phyloP scores from a whole-genome alignment of 208 protist genomes.

The Leishmania guyanensis region DNA sequence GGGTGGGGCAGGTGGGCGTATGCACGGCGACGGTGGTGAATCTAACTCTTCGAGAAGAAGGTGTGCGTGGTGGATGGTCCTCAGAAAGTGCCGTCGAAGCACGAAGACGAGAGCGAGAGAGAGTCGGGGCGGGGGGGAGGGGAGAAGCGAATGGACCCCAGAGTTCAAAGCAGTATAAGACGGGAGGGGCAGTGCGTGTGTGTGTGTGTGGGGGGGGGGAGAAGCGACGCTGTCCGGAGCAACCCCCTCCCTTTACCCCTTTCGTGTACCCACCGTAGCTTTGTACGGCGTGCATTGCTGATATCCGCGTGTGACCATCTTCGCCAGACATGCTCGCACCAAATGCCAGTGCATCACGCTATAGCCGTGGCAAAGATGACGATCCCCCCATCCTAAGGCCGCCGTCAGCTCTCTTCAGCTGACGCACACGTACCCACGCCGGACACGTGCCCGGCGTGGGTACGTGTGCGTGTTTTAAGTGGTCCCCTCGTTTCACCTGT shows the following conservation, averaged over 20 bases:
- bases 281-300: background rate
- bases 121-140: background rate
- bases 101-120: background rate
- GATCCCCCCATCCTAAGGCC: background rate
- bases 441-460: no score
- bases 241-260: background rate
- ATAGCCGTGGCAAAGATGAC: background rate
- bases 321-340: background rate
- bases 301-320: background rate
- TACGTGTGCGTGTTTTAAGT: background rate
- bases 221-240: background rate
- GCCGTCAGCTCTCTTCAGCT: background rate
- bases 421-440: background rate
- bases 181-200: background rate
- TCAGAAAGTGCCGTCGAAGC: background rate
- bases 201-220: no score
- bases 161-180: background rate
- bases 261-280: background rate
- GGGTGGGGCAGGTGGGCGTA: background rate
- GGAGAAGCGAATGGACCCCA: background rate
- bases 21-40: background rate
- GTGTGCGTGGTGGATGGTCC: background rate
- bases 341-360: background rate
- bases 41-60: background rate
- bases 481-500: background rate